Evolutionary conservation across 768 basidiomycete species (phyloP).

Genomic region (Tulasnella sp.): DNA sequence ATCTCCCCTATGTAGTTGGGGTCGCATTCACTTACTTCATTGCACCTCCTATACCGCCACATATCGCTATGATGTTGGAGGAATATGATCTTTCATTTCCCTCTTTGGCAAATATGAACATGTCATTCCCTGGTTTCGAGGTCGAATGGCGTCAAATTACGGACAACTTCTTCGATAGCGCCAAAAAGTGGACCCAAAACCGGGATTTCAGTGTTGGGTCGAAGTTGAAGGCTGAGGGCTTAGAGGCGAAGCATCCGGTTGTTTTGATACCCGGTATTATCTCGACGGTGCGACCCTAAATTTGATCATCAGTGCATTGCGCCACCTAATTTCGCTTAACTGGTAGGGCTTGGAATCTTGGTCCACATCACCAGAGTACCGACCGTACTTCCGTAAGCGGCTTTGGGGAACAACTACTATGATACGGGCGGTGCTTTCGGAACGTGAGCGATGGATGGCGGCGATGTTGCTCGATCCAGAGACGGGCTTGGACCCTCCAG

Average conservation of each 20-base stretch:
- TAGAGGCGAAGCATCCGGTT: constrained; percentile 58
- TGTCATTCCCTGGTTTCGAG: constrained; percentile 31
- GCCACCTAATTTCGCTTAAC: neutral
- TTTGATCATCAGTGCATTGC: neutral
- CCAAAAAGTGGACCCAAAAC: constrained; percentile 70
- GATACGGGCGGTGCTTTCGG: constrained; percentile 72
- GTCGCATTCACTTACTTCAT: constrained; percentile 48
- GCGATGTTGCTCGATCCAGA: constrained; percentile 83
- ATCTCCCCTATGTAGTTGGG: constrained; percentile 39
- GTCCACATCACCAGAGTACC: constrained; percentile 76
- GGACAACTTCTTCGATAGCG: constrained; percentile 60
- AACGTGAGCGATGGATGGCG: constrained; percentile 78
- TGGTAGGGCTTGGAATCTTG: constrained; percentile 76
- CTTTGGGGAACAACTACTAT: constrained; percentile 40
- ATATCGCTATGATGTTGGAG: constrained; percentile 51
- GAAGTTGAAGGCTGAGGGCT: constrained; percentile 20
- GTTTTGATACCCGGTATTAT: constrained; percentile 84
- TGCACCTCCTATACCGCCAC: constrained; percentile 57
- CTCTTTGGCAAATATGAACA: constrained; percentile 40
- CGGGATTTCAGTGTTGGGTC: constrained; percentile 64
- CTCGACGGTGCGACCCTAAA: constrained; percentile 48
- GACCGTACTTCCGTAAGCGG: constrained; percentile 84
- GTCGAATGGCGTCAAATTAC: constrained; percentile 56
- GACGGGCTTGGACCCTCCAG: constrained; percentile 81
- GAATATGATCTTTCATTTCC: constrained; percentile 58